These are phyloP conservation scores for Apostasia shenzhenica DNA, from an alignment of 106 monocot species.

Conservation along the genomic window DNA sequence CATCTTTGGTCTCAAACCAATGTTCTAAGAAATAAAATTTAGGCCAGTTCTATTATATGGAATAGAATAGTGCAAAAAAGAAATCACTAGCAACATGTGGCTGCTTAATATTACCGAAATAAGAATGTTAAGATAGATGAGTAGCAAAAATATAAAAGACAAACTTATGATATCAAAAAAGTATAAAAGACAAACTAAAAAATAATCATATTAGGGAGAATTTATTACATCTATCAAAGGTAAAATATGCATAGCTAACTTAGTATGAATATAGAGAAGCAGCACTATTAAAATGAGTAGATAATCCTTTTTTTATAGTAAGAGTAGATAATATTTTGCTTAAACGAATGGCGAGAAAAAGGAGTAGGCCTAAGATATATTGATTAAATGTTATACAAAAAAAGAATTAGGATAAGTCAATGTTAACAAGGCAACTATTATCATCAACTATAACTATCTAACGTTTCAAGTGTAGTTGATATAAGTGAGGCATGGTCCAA, in stretches of 20 bases:
- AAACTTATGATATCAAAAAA: not conserved
- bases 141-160: not conserved
- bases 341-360: not conserved
- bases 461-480: no score
- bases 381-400: not conserved
- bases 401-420: not conserved
- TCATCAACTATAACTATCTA: no score
- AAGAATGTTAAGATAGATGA: not conserved
- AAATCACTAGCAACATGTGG: not conserved
- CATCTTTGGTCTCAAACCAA: not conserved
- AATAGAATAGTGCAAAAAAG: not conserved
- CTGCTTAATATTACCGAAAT: not conserved
- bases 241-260: not conserved
- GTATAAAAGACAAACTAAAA: not conserved
- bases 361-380: not conserved
- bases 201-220: not conserved
- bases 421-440: no score
- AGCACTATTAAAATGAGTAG: no score
- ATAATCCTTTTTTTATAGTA: no score
- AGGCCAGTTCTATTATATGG: not conserved
- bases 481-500: no score
- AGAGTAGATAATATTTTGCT: not conserved
- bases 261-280: not conserved
- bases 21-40: not conserved
- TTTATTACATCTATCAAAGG: not conserved